A percentile compares a stretch with the other conserved stretches of the same genome.
phyloP scores from a whole-genome alignment of 768 basidiomycete species.

The Russula griseocarnosa region DNA sequence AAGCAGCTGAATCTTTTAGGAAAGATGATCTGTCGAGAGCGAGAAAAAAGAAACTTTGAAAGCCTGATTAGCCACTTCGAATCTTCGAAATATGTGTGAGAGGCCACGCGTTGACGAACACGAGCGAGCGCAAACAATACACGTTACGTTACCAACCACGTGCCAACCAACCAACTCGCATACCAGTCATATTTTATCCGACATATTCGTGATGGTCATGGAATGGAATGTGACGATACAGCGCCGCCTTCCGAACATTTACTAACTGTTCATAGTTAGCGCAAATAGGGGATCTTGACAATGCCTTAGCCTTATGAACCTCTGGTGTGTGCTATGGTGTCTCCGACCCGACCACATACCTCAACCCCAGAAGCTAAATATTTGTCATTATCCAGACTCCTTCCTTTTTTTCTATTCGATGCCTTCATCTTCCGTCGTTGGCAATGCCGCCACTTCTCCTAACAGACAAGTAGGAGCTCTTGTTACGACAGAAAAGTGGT shows the following conservation, averaged over 20 bases:
- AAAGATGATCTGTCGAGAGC: not conserved
- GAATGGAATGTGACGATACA: not conserved
- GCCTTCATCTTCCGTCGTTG: not conserved
- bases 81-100: no score
- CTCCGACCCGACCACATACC: not conserved
- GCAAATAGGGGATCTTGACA: not conserved
- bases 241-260: not conserved
- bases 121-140: no score
- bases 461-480: constrained; percentile 10
- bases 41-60: not conserved
- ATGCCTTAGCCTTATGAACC: not conserved
- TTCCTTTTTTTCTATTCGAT: not conserved
- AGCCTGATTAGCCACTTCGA: not conserved
- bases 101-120: no score
- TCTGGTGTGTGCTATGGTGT: not conserved
- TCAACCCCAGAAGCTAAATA: not conserved
- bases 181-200: no score
- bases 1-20: not conserved
- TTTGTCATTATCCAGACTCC: not conserved
- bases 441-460: not conserved
- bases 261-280: not conserved
- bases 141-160: no score
- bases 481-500: constrained; percentile 19
- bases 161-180: no score
- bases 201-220: no score